Base-by-base conservation (phyloP, 2,329 filamentous ascomycete species). In the Blastomyces parvus region DNA sequence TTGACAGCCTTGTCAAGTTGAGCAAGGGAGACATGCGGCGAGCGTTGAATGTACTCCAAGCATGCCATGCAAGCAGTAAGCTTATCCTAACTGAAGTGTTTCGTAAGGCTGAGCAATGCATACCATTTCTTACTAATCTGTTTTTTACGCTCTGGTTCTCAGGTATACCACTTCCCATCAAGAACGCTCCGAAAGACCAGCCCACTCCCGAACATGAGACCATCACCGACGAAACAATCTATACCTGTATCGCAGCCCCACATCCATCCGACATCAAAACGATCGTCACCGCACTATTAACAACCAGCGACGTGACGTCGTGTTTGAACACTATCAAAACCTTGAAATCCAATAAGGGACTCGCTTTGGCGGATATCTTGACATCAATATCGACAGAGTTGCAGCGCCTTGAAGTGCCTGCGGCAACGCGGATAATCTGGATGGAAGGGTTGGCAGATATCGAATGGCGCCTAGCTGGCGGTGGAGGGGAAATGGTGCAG, bases 1-100 rank as follows among this genome's bases (percentile, higher is more conserved):
- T 88, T 1, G 89, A 94, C 67, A 89, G 90, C 61, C 81, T 99
- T 33, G 90, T 99, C 19, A 87, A 82, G 66, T 80, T 99, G 64
- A 95, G 91, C 75, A 95, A 93, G 74, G 94, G 94, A 61, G 94
- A 99, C 73, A 99, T 99, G 94, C 84, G 94, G 72, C 82, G 94
- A 67, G 92, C 94, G 0, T 76, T 99, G 68, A 99, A 99, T 71
- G 94, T 99, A 11, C 81, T 99, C 36, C 94, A 99, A 78, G 94
- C 94, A 9, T 99, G 94, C 69, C 91, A 97, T 74, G 94, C 94
- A 42, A 96, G 91, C 66, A 95, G 91, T 86, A 84, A 81, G 79
- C 75, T 22, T 14, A 40, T 30, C 9, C 27, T 25, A 52, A 19
- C 14, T 25, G 60, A 53, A 25, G 7, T 13, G 3, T 17, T 30